Evolutionary conservation across 768 basidiomycete genomes (phyloP).

Genomic region (Porpolomopsis calyptriformis): DNA sequence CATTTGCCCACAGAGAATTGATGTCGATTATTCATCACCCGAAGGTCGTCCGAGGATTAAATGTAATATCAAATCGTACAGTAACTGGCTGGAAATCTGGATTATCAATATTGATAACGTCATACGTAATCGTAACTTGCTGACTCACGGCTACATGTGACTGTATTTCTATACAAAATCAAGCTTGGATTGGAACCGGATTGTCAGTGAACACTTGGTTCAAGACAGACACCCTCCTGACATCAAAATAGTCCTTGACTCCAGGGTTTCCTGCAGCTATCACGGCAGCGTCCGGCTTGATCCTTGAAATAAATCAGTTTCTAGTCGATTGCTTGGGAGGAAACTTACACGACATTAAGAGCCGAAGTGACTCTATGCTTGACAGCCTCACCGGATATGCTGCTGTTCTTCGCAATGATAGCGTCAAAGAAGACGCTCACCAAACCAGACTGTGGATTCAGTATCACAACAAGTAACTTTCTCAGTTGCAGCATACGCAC

Average conservation of each 20-base stretch:
- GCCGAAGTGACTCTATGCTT: conserved; percentile 7
- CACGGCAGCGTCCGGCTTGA: conserved; percentile 3
- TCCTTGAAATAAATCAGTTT: background rate
- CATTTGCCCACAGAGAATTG: too few species aligned
- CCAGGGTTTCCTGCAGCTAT: background rate
- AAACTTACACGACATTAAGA: conserved; percentile 6
- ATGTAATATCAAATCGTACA: too few species aligned
- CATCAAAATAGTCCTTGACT: conserved; percentile 6
- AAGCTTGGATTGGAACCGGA: conserved; percentile 6
- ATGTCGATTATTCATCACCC: too few species aligned
- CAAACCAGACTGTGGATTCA: conserved; percentile 9
- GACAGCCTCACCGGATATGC: conserved; percentile 1
- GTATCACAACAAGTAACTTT: background rate
- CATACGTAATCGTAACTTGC: too few species aligned
- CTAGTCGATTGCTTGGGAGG: background rate
- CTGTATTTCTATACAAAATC: too few species aligned
- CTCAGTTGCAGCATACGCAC: background rate
- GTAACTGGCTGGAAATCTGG: too few species aligned
- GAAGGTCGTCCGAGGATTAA: too few species aligned
- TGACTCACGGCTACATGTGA: too few species aligned
- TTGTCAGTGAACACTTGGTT: conserved; percentile 4
- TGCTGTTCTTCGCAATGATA: conserved; percentile 4
- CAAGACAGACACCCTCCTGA: conserved; percentile 5
- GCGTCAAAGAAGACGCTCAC: conserved; percentile 11
- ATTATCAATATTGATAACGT: too few species aligned